Evolutionary conservation across 495 filamentous ascomycete species (phyloP).

Genomic region (Penicillium canescens): DNA sequence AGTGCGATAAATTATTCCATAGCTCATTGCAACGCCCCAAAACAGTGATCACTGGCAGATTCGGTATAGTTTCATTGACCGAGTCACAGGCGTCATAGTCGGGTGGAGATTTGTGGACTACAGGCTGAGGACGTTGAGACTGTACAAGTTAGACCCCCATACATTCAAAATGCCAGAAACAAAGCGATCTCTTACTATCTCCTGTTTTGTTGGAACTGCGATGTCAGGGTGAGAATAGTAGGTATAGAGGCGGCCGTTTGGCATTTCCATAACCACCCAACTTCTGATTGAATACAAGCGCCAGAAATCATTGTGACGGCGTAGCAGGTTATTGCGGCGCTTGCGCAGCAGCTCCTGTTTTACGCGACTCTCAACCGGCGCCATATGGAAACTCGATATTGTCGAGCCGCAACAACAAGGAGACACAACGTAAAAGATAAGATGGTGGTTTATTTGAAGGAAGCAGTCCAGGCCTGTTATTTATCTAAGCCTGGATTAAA

Average conservation of each 20-base stretch:
- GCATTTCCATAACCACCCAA: constrained; percentile 16
- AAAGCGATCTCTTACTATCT: neutral
- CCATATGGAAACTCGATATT: too few species aligned
- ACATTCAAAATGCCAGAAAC: neutral
- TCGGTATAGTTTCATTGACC: too few species aligned
- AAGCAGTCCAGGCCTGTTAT: too few species aligned
- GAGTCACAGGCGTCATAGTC: constrained; percentile 22
- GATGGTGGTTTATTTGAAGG: too few species aligned
- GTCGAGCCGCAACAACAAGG: too few species aligned
- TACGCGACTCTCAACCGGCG: neutral
- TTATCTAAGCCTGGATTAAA: too few species aligned
- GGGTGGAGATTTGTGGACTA: constrained; percentile 35
- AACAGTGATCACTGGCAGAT: too few species aligned
- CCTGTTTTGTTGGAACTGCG: neutral
- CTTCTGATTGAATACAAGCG: constrained; percentile 16
- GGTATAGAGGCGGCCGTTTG: constrained; percentile 13
- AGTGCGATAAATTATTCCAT: too few species aligned
- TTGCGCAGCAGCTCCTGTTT: constrained; percentile 23
- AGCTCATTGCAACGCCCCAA: too few species aligned
- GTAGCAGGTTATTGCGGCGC: constrained; percentile 18
- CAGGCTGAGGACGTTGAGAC: neutral
- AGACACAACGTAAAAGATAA: too few species aligned
- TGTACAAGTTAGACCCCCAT: neutral
- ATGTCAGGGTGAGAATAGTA: constrained; percentile 12
- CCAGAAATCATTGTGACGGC: constrained; percentile 18